Percentiles rank a stretch among this genome's conserved stretches.
Conservation (phyloP, 208 protist species). For the Leishmania amazonensis region DNA sequence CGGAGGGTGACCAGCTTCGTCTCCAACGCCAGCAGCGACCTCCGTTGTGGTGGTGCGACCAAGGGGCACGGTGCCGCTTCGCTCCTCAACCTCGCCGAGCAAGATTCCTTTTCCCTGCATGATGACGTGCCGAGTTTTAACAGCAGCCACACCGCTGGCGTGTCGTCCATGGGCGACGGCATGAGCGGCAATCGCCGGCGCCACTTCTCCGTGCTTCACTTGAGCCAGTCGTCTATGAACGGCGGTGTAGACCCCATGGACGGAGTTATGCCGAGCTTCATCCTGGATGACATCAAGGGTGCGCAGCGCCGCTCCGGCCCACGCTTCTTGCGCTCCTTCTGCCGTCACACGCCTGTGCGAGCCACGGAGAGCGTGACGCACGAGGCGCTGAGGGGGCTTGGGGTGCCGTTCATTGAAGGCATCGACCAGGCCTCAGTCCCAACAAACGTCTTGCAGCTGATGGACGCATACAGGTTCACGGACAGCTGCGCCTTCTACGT, state of each 20-base stretch:
- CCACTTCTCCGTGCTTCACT: conserved; percentile 32
- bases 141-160: conserved; percentile 21
- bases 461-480: conserved; percentile 21
- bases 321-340: conserved; percentile 45
- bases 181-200: conserved; percentile 1
- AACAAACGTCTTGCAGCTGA: conserved; percentile 16
- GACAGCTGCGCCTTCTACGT: conserved; percentile 34
- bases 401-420: conserved; percentile 45
- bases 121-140: conserved; percentile 28
- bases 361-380: conserved; percentile 33
- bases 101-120: conserved; percentile 10
- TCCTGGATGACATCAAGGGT: conserved; percentile 23
- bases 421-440: conserved; percentile 34
- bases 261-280: conserved; percentile 32
- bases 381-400: conserved; percentile 29
- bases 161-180: conserved; percentile 14
- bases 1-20: conserved; percentile 17
- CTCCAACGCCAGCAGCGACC: conserved; percentile 24
- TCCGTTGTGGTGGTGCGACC: conserved; percentile 4
- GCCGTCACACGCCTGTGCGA: conserved; percentile 48
- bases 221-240: conserved; percentile 32
- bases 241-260: conserved; percentile 28
- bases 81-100: background rate
- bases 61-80: background rate
- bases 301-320: conserved; percentile 26